Evolutionary conservation across 108 stramenopile species (phyloP), one percentile per base, ranked within the genome.

Genomic region (Bacterosira constricta): DNA sequence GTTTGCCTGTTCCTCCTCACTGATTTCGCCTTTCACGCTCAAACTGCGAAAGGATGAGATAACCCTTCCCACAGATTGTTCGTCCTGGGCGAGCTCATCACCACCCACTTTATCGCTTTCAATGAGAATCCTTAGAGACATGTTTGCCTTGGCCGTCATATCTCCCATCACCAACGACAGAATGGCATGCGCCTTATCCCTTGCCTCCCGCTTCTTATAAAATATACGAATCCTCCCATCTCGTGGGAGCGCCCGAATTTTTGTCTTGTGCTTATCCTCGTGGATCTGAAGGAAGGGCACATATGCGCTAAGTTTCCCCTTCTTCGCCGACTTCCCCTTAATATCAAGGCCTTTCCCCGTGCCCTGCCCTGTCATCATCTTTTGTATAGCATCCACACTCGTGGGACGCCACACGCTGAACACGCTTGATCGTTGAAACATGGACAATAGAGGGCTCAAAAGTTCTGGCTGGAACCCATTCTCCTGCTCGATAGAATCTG

Each of bases 211-310:
- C 13, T 78, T 64, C 27, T 76, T 60, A 49, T 82, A 90, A 60
- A 85, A 90, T 42, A 90, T 73, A 9, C 85, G 70, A 34, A 88
- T 76, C 53, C 80, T 56, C 23, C 83, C 83, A 59, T 56, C 60
- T 0, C 51, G 55, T 3, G 83, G 39, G 12, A 84, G 59, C 3
- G 77, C 50, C 37, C 81, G 73, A 31, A 88, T 85, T 58, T 80
- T 65, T 10, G 49, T 56, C 63, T 88, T 88, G 57, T 90, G 83
- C 21, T 42, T 35, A 37, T 86, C 79, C 20, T 79, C 77, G 27
- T 85, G 69, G 42, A 87, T 82, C 50, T 83, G 82, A 4, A 85
- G n/a, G 26, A 84, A 85, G 18, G 86, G 84, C 18, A 82, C 81
- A 52, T 51, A 75, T 4, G 75, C 73, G 36, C 70, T 72, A 6